These are phyloP conservation scores for Kappamyces sp. DNA, from an alignment of 192 early-diverging fungal species.

Conservation along the genomic window DNA sequence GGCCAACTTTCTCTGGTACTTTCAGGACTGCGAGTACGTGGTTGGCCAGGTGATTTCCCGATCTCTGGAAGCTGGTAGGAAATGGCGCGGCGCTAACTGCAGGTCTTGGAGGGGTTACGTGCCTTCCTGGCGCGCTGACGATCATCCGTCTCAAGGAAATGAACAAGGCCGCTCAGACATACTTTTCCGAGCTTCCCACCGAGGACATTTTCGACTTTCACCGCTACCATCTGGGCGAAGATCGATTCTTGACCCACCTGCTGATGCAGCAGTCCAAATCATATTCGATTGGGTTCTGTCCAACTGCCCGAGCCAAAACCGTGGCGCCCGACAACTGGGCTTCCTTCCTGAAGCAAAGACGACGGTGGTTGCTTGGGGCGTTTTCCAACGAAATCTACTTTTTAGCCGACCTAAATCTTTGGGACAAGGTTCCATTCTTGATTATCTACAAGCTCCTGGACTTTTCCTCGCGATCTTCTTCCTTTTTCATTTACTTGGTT, in stretches of 20 bases:
- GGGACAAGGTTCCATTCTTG: slow-evolving; percentile 17
- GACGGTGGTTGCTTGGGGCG: slow-evolving; percentile 42
- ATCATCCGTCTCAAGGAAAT: slow-evolving; percentile 30
- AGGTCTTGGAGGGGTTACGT: slow-evolving; percentile 30
- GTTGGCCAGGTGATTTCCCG: slow-evolving; percentile 33
- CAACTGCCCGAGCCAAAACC: slow-evolving; percentile 37
- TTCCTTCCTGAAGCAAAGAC: slow-evolving; percentile 34
- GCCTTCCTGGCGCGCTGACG: slow-evolving; percentile 38
- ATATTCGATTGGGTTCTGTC: slow-evolving; percentile 32
- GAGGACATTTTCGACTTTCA: slow-evolving; percentile 39
- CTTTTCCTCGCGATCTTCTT: slow-evolving; percentile 14
- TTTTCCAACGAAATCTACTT: slow-evolving; percentile 23
- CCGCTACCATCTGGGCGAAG: slow-evolving; percentile 40
- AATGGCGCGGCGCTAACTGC: too few species aligned
- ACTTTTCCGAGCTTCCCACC: slow-evolving; percentile 29
- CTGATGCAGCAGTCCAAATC: slow-evolving; percentile 28
- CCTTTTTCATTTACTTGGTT: slow-evolving; percentile 14
- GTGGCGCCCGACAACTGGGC: slow-evolving; percentile 31
- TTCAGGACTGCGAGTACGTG: slow-evolving; percentile 46
- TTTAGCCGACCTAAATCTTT: slow-evolving; percentile 11
- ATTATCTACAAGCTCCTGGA: slow-evolving; percentile 23
- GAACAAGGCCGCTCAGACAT: slow-evolving; percentile 20
- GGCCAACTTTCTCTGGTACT: slow-evolving; percentile 21
- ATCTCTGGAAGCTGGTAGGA: slow-evolving; percentile 25
- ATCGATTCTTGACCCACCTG: slow-evolving; percentile 45